Evolutionary conservation across 176 grass and related monocot species (phyloP).

Genomic region (Cenchrus fungigraminus): DNA sequence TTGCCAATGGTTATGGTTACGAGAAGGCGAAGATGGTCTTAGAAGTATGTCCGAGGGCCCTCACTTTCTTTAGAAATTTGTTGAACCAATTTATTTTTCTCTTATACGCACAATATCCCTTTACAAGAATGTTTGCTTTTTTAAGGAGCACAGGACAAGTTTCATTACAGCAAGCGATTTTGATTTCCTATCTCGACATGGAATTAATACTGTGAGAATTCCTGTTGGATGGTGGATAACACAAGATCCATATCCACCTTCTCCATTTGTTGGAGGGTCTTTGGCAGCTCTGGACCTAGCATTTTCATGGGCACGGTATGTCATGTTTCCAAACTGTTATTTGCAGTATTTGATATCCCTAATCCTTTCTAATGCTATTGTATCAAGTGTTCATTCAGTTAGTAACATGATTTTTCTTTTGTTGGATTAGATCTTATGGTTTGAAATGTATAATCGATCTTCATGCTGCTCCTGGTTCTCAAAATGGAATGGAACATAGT

Average conservation of each 20-base stretch:
- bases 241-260: constrained; percentile 66
- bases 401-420: constrained; percentile 23
- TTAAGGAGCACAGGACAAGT: constrained; percentile 67
- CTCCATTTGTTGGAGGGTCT: constrained; percentile 71
- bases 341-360: constrained; percentile 29
- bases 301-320: constrained; percentile 78
- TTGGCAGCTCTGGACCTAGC: constrained; percentile 65
- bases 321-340: constrained; percentile 41
- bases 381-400: constrained; percentile 24
- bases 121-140: constrained; percentile 34
- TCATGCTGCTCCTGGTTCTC: constrained; percentile 77
- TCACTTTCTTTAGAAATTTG: constrained; percentile 4
- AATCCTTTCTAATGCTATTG: not conserved
- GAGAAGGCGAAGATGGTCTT: constrained; percentile 56
- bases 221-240: constrained; percentile 87
- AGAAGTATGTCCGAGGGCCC: constrained; percentile 50
- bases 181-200: constrained; percentile 61
- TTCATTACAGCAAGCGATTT: constrained; percentile 73
- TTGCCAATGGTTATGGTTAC: constrained; percentile 75
- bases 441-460: constrained; percentile 87
- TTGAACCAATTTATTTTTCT: not conserved
- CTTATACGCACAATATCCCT: not conserved
- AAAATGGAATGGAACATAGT: constrained; percentile 84
- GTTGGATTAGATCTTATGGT: constrained; percentile 48
- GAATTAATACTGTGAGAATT: constrained; percentile 82